Conservation (phyloP, 139 green algal species). For the Chlorella sp. region DNA sequence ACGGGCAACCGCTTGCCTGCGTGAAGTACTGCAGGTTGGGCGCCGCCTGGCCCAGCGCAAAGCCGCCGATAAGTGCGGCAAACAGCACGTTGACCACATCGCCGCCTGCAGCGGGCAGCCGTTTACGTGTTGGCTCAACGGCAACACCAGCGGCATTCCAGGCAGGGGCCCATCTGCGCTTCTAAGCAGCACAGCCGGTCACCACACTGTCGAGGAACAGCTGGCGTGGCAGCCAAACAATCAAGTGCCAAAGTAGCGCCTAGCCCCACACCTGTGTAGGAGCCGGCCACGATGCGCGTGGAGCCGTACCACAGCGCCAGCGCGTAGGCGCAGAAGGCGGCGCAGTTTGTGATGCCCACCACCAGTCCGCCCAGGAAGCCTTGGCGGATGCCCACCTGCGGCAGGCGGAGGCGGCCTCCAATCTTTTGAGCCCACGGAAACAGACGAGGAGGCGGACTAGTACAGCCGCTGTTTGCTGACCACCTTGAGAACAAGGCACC, state of each 20-base stretch:
- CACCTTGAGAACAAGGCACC: no score
- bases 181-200: no score
- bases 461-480: no score
- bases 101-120: slow-evolving; percentile 26
- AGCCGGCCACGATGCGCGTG: slow-evolving; percentile 51
- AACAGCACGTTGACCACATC: slow-evolving; percentile 81
- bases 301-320: slow-evolving; percentile 83
- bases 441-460: no score
- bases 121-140: no score
- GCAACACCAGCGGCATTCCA: neutral
- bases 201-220: no score
- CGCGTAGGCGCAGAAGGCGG: slow-evolving; percentile 60
- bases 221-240: no score
- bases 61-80: slow-evolving; percentile 76
- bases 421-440: no score
- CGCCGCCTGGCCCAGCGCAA: slow-evolving; percentile 63
- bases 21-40: slow-evolving; percentile 49
- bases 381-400: slow-evolving; percentile 39
- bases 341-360: slow-evolving; percentile 46
- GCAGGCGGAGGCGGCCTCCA: no score
- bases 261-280: slow-evolving; percentile 53
- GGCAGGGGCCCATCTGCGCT: no score
- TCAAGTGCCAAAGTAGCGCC: no score
- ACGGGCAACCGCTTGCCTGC: slow-evolving; percentile 22
- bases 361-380: slow-evolving; percentile 50